These are phyloP conservation scores for Quercus gilva DNA, from an alignment of 306 rosid species.

Conservation along the genomic window DNA sequence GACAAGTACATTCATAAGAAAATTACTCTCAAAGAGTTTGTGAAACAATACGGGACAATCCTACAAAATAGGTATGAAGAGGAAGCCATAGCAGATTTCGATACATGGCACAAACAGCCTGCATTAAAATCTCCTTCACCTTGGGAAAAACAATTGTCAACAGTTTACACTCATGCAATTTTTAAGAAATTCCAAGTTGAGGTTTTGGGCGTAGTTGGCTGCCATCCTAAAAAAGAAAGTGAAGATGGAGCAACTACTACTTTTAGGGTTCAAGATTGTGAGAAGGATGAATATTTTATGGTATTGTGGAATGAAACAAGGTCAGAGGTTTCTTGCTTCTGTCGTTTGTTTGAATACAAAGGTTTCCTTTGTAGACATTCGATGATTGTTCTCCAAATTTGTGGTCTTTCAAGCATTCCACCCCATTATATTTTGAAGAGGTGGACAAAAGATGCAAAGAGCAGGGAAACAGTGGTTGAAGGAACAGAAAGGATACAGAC, in stretches of 20 bases:
- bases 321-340: conserved; percentile 55
- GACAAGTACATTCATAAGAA: conserved; percentile 58
- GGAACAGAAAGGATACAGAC: conserved; percentile 38
- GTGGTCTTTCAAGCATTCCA: conserved; percentile 52
- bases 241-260: conserved; percentile 40
- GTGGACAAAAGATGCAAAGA: conserved; percentile 61
- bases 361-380: conserved; percentile 61
- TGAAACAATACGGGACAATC: conserved; percentile 52
- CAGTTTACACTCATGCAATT: conserved; percentile 52
- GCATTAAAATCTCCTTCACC: conserved; percentile 64
- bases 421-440: conserved; percentile 50
- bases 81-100: conserved; percentile 61
- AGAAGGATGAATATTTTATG: conserved; percentile 42
- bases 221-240: conserved; percentile 52
- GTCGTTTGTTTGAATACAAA: conserved; percentile 51
- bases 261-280: conserved; percentile 61
- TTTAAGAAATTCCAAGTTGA: conserved; percentile 56
- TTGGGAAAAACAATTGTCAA: conserved; percentile 63
- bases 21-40: conserved; percentile 52
- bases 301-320: conserved; percentile 40
- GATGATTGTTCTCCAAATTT: conserved; percentile 52
- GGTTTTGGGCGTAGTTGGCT: conserved; percentile 61
- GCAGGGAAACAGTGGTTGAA: conserved; percentile 29
- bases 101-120: conserved; percentile 59
- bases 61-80: conserved; percentile 58